These are phyloP conservation scores for Themeda triandra DNA, from an alignment of 176 grass and related monocot species.

Conservation along the genomic window DNA sequence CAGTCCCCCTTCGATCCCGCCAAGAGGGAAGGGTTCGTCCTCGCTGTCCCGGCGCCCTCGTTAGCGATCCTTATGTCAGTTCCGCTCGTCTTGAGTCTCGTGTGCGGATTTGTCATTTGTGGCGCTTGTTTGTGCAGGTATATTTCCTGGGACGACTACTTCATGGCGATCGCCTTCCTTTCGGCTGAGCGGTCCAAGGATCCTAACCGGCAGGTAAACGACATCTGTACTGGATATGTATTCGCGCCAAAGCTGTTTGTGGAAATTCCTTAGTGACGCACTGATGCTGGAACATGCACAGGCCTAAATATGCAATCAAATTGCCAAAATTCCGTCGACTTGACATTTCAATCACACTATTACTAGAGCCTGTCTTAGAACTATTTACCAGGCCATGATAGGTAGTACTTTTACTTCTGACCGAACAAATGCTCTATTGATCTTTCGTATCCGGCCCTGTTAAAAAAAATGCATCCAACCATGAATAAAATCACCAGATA, in stretches of 20 bases:
- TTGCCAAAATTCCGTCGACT: neutral
- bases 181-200: conserved; percentile 93
- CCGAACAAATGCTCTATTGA: too few species aligned
- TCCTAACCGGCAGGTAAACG: conserved; percentile 81
- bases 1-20: conserved; percentile 65
- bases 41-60: neutral
- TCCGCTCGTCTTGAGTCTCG: neutral
- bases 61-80: conserved; percentile 1
- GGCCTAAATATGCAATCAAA: neutral
- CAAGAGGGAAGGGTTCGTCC: conserved; percentile 68
- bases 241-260: conserved; percentile 7
- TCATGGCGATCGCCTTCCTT: conserved; percentile 98
- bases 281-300: neutral
- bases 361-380: neutral
- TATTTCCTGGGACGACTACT: conserved; percentile 96
- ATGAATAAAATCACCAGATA: too few species aligned
- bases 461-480: too few species aligned
- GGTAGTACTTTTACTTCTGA: too few species aligned
- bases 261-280: conserved; percentile 29
- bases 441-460: too few species aligned
- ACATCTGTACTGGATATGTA: neutral
- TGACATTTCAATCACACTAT: neutral
- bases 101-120: neutral
- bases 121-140: conserved; percentile 53
- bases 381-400: neutral